phyloP scores from a whole-genome alignment of 176 grass and related monocot genomes.

The Triticum timopheevii region DNA sequence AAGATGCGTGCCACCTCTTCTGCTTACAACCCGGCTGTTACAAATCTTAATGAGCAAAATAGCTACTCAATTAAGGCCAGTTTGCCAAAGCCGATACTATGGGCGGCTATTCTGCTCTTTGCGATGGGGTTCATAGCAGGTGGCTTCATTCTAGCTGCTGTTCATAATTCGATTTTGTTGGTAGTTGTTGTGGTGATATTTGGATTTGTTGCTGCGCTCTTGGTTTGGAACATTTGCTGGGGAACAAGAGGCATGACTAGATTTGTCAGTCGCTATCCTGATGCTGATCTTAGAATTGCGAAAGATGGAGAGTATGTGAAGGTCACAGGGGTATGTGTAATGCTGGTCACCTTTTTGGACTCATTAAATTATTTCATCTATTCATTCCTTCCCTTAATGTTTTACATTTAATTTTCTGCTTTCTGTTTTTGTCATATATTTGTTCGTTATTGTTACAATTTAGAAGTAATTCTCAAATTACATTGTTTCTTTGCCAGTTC shows the following conservation, averaged over 20 bases:
- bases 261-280: slow-evolving; percentile 65
- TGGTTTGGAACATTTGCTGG: slow-evolving; percentile 65
- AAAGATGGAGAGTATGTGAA: slow-evolving; percentile 89
- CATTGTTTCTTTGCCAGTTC: slow-evolving; percentile 1
- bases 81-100: slow-evolving; percentile 53
- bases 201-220: slow-evolving; percentile 52
- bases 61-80: slow-evolving; percentile 61
- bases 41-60: slow-evolving; percentile 58
- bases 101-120: slow-evolving; percentile 60
- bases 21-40: slow-evolving; percentile 71
- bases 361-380: slow-evolving; percentile 1
- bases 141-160: slow-evolving; percentile 69
- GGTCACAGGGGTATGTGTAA: slow-evolving; percentile 77
- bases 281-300: slow-evolving; percentile 80
- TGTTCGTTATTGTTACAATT: slow-evolving; percentile 14
- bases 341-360: neutral
- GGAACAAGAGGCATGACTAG: slow-evolving; percentile 54
- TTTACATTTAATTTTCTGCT: neutral
- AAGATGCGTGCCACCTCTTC: slow-evolving; percentile 59
- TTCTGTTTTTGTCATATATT: neutral
- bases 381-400: neutral
- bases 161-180: slow-evolving; percentile 59
- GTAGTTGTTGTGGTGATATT: slow-evolving; percentile 52
- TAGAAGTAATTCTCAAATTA: slow-evolving; percentile 10
- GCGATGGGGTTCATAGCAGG: slow-evolving; percentile 55